Evolutionary conservation across 2,329 filamentous ascomycete genomes (phyloP).

Genomic region (Periglandula ipomoeae): DNA sequence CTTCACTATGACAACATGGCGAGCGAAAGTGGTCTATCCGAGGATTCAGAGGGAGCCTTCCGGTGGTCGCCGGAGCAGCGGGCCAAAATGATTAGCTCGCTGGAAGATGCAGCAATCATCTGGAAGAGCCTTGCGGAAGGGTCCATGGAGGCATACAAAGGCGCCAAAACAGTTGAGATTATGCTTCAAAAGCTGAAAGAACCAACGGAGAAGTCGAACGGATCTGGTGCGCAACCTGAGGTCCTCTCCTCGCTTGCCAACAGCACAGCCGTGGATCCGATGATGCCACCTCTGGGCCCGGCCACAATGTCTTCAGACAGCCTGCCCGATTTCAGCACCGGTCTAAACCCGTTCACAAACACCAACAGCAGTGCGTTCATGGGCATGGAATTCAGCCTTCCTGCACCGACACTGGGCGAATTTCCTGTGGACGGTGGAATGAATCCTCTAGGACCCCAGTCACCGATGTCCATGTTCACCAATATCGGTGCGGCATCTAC

Average conservation of each 20-base stretch:
- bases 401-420: constrained; percentile 21
- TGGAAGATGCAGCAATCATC: constrained; percentile 66
- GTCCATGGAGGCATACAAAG: constrained; percentile 87
- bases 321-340: constrained; percentile 18
- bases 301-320: constrained; percentile 17
- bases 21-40: constrained; percentile 27
- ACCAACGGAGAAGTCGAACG: constrained; percentile 10
- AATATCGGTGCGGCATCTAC: constrained; percentile 26
- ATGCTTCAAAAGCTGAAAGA: constrained; percentile 68
- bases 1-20: constrained; percentile 59
- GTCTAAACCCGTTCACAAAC: constrained; percentile 22
- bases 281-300: constrained; percentile 13
- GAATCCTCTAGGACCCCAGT: constrained; percentile 21
- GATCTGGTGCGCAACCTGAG: constrained; percentile 11
- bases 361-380: constrained; percentile 32
- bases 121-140: constrained; percentile 71
- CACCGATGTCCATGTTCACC: constrained; percentile 45
- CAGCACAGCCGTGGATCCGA: constrained; percentile 25
- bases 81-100: constrained; percentile 64
- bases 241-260: constrained; percentile 23
- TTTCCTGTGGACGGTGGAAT: constrained; percentile 20
- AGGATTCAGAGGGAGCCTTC: constrained; percentile 34
- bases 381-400: constrained; percentile 33
- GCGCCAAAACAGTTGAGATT: constrained; percentile 67
- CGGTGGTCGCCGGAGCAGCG: constrained; percentile 53